Evolutionary conservation across 1,284 basidiomycete species (phyloP), one percentile per base, ranked within the genome.

Genomic region (Naganishia liquefaciens): DNA sequence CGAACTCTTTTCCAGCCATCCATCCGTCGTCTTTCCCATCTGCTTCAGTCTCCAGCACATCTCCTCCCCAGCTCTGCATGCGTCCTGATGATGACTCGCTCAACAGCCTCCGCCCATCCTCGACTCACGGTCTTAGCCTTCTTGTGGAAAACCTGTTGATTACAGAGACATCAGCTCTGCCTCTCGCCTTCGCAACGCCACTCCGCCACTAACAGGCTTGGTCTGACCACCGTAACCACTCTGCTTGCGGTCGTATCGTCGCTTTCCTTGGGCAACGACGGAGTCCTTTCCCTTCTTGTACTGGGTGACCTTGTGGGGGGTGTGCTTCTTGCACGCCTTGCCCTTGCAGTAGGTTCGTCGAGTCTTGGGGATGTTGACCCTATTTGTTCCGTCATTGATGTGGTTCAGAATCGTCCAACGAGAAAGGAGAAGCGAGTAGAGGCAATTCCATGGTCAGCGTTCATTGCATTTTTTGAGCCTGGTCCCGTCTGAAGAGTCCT

Each of bases 161-260:
- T 3, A 42, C 13, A 40, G 1, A 15, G 7, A 15, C 49, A 17
- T 51, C 27, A 51, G 49, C 27, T 4, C 13, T 27, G 4, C 17
- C 15, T 28, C 49, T 30, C 27, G 10, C 1, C 98, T 90, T 98
- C 95, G 89, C n/a, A n/a, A 98, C 98, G 81, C 98, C 49, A 39
- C 3, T 7, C 5, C 19, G 6, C 47, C 4, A 53, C 60, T 52
- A 30, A 62, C 94, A 73, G 96, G 95, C 86, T 99, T 99, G 71
- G 95, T 99, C 86, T 97, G 94, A 85, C 95, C 95, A 90, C 95
- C 95, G 84, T 98, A 99, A 84, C 95, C 95, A 77, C 89, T 90
- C 82, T 96, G 93, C 86, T 96, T 97, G 76, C 77, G 88, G 85
- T 97, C 95, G 84, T 99, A 99, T 86, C 96, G 93, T 79, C 95